These are phyloP conservation scores for Torulaspora indica DNA, from an alignment of 805 yeast species.

Conservation along the genomic window DNA sequence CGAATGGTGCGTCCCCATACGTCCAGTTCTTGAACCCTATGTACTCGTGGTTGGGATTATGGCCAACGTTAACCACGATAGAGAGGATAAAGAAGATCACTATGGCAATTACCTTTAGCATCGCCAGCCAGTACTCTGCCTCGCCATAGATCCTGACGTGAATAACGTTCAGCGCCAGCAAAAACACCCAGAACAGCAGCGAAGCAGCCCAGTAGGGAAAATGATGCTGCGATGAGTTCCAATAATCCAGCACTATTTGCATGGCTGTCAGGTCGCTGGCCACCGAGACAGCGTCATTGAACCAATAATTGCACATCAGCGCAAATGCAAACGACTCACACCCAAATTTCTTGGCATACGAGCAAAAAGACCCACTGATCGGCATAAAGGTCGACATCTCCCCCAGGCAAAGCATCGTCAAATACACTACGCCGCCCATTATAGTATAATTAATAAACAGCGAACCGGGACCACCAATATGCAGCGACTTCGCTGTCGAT, in stretches of 20 bases:
- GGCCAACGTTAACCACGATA: constrained; percentile 55
- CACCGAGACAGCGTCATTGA: constrained; percentile 58
- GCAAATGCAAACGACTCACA: constrained; percentile 69
- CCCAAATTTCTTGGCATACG: constrained; percentile 55
- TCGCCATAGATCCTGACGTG: constrained; percentile 58
- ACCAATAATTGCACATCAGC: constrained; percentile 65
- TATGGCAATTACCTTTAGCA: constrained; percentile 53
- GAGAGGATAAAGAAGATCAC: constrained; percentile 53
- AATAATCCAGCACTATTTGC: constrained; percentile 48
- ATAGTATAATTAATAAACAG: constrained; percentile 46
- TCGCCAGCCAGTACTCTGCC: constrained; percentile 56
- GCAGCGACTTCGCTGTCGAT: constrained; percentile 48
- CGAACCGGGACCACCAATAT: constrained; percentile 50
- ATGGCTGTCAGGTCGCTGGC: constrained; percentile 64
- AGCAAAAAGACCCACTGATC: constrained; percentile 53
- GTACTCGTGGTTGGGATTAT: constrained; percentile 48
- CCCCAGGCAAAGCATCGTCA: constrained; percentile 51
- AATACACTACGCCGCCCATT: constrained; percentile 48
- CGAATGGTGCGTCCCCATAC: constrained; percentile 50
- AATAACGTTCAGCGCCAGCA: constrained; percentile 43
- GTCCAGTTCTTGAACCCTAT: constrained; percentile 57
- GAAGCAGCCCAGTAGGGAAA: constrained; percentile 50
- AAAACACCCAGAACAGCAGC: constrained; percentile 49
- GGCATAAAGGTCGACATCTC: constrained; percentile 56
- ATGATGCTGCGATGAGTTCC: constrained; percentile 36